Conservation (phyloP, 202 grass and related monocot genomes). For the Hordeum pubiflorum region DNA sequence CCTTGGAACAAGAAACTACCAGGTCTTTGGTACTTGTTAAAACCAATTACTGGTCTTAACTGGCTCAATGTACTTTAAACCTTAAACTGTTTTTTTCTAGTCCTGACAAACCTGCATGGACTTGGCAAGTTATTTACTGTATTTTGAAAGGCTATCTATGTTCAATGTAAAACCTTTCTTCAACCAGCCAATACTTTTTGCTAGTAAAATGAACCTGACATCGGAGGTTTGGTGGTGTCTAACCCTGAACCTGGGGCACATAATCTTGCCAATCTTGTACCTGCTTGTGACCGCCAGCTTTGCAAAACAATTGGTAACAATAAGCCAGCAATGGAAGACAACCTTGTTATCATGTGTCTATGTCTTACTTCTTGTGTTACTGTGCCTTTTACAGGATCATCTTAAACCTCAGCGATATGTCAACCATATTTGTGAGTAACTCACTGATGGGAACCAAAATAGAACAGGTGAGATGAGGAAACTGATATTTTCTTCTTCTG, state of each 20-base stretch:
- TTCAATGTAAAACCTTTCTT: constrained; percentile 11
- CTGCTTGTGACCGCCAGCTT: background rate
- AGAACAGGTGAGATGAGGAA: constrained; percentile 41
- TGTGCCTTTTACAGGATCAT: constrained; percentile 37
- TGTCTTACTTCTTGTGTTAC: constrained; percentile 34
- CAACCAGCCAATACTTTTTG: background rate
- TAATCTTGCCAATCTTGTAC: background rate
- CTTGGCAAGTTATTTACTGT: background rate
- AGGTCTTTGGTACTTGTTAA: constrained; percentile 19
- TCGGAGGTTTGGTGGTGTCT: background rate
- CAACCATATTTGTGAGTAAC: constrained; percentile 45
- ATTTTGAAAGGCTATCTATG: background rate
- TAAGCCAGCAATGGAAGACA: background rate
- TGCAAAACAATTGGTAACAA: background rate
- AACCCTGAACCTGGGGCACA: background rate
- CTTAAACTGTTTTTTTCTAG: constrained; percentile 2
- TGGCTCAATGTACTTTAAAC: background rate
- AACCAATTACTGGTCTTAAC: constrained; percentile 9
- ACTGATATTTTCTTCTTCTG: constrained; percentile 10
- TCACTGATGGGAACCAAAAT: constrained; percentile 46
- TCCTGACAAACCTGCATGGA: constrained; percentile 4
- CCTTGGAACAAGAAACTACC: background rate
- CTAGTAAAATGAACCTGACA: background rate
- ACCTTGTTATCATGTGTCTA: constrained; percentile 9
- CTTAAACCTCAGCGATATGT: constrained; percentile 26